A percentile compares a stretch with the other conserved stretches of the same genome.
Conservation (phyloP, 78 protist genomes). For the Monocercomonoides exilis region DNA sequence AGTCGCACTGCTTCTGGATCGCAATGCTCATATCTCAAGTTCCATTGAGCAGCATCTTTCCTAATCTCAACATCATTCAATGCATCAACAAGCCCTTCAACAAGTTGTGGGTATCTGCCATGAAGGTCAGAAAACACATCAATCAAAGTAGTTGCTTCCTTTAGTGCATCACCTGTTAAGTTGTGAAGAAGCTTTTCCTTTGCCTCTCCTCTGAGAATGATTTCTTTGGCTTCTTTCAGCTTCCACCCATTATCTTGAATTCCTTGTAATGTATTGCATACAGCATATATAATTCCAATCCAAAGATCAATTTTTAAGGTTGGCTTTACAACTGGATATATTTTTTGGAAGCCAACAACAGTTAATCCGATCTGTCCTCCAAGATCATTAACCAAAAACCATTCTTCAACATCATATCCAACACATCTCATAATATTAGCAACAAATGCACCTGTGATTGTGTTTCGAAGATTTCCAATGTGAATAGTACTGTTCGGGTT, state of each 20-base stretch:
- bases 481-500: slow-evolving; percentile 51
- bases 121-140: slow-evolving; percentile 13
- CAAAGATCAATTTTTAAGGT: slow-evolving; percentile 27
- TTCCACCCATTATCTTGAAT: not conserved
- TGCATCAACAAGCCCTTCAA: not conserved
- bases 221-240: not conserved
- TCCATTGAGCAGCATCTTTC: slow-evolving; percentile 18
- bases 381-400: slow-evolving; percentile 45
- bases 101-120: slow-evolving; percentile 13
- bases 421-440: slow-evolving; percentile 29
- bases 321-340: not conserved
- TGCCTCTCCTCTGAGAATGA: not conserved
- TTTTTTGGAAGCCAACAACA: slow-evolving; percentile 18
- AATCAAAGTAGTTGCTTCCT: slow-evolving; percentile 3
- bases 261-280: slow-evolving; percentile 27
- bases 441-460: slow-evolving; percentile 26
- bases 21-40: slow-evolving; percentile 31
- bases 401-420: slow-evolving; percentile 42
- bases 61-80: slow-evolving; percentile 6
- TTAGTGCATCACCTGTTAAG: not conserved
- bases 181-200: not conserved
- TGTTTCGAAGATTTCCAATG: slow-evolving; percentile 47
- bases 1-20: slow-evolving; percentile 20
- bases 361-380: slow-evolving; percentile 54
- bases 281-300: slow-evolving; percentile 44